Conservation (phyloP, 352 stramenopile species). For the Phytophthora pluvialis region DNA sequence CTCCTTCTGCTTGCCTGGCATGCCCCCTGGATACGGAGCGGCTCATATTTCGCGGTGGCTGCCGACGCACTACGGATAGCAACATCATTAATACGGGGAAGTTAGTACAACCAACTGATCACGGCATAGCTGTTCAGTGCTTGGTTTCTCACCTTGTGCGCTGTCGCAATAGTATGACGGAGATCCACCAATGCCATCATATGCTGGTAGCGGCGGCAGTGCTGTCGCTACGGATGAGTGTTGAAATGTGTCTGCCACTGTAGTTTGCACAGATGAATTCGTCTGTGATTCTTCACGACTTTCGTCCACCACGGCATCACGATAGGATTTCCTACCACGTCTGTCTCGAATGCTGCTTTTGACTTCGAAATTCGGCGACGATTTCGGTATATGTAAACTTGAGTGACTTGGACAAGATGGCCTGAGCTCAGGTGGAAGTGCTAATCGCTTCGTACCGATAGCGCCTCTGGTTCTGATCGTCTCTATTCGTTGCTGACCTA, state of each 20-base stretch:
- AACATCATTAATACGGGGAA: conserved; percentile 5
- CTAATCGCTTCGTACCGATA: conserved; percentile 11
- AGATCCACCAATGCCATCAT: conserved; percentile 81
- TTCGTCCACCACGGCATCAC: conserved; percentile 5
- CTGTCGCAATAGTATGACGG: conserved; percentile 81
- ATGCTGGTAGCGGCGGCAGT: conserved; percentile 76
- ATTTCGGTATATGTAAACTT: neutral
- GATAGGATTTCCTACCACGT: neutral
- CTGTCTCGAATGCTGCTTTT: conserved; percentile 4
- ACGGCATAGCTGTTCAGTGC: neutral
- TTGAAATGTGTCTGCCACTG: conserved; percentile 8
- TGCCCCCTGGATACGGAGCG: conserved; percentile 1
- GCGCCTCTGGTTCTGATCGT: conserved; percentile 1
- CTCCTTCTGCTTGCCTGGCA: conserved; percentile 36
- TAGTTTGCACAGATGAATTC: conserved; percentile 5
- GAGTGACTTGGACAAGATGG: conserved; percentile 11
- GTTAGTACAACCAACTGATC: conserved; percentile 10
- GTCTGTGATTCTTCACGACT: neutral
- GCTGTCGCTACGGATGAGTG: conserved; percentile 23
- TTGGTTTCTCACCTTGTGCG: conserved; percentile 38
- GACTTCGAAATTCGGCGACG: conserved; percentile 1
- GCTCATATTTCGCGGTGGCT: neutral
- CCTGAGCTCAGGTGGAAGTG: conserved; percentile 26
- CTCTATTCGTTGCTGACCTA: conserved; percentile 1
- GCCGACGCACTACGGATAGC: conserved; percentile 25